Conservation (phyloP, 768 basidiomycete species). For the Serendipita sp. region DNA sequence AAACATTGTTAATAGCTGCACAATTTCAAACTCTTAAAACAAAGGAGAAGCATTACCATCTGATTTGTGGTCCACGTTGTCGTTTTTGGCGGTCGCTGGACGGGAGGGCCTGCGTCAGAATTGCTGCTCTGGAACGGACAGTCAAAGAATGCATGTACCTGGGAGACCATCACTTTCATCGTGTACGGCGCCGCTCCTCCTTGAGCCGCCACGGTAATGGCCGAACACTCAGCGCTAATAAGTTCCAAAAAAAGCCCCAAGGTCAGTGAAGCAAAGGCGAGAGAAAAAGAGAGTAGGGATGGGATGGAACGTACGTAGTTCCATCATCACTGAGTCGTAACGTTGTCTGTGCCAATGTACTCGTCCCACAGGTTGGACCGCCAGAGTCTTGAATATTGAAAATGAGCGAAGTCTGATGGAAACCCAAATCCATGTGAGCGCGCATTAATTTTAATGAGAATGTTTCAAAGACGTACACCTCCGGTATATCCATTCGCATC, state of each 20-base stretch:
- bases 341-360: background rate
- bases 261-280: background rate
- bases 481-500: constrained; percentile 5
- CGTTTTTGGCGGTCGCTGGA: constrained; percentile 1
- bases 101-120: background rate
- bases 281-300: background rate
- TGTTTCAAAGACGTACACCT: background rate
- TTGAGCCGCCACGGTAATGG: background rate
- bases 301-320: background rate
- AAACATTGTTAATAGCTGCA: background rate
- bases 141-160: background rate
- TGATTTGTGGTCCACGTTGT: background rate
- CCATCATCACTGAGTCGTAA: background rate
- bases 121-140: background rate
- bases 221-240: constrained; percentile 3
- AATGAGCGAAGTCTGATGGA: constrained; percentile 1
- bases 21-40: too few species aligned
- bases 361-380: background rate
- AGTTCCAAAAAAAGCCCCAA: background rate
- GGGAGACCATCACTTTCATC: background rate
- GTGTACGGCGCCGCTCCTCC: background rate
- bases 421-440: background rate
- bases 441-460: background rate
- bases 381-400: background rate
- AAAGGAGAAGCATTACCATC: background rate